Evolutionary conservation across 345 rosid species (phyloP), one percentile per base, ranked within the genome.

Genomic region (Euphorbia tirucalli): DNA sequence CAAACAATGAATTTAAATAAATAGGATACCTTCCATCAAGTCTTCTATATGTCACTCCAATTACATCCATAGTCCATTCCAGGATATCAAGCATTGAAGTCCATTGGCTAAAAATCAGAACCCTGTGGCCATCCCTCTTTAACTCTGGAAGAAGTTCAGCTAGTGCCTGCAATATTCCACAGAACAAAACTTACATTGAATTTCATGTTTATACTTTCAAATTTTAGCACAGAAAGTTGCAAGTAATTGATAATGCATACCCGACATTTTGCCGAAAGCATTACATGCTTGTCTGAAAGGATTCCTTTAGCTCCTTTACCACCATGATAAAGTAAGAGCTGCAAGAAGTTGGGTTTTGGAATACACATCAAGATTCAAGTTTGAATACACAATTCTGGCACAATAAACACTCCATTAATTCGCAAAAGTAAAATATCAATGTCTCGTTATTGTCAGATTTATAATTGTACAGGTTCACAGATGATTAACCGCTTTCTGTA

Each of bases 51-150:
- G 97, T 83, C 77, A 89, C 80, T 16, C 97, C 99, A 37, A 90
- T 87, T 54, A 92, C 85, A 78, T 95, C 99, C 71, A 90, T 83
- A 55, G 94, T 85, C 99, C 98, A 92, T 70, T 95, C 99, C 69
- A 95, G 79, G 75, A 95, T 89, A 87, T 95, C 99, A 69, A 92
- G 90, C 97, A 95, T 90, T 11, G 94, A 93, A n/a, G 98, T 95
- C 97, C 99, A 95, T 77, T 92, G 99, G 81, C 97, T 95, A 74
- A 95, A 93, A 79, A 92, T 90, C 70, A 95, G 78, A 77, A 87
- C 98, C 4, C 94, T 93, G 70, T 92, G 91, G 35, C 99, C 96
- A 2, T 70, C 85, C 75, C 75, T 79, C 75, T 83, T 80, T 60
- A 89, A 84, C 28, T 82, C 71, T 72, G 99, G 98, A 62, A 95